A percentile compares a stretch with the other conserved stretches of the same genome.
These are phyloP conservation scores for Stipa capillata DNA, from an alignment of 176 grass and related monocot genomes.

Conservation along the genomic window DNA sequence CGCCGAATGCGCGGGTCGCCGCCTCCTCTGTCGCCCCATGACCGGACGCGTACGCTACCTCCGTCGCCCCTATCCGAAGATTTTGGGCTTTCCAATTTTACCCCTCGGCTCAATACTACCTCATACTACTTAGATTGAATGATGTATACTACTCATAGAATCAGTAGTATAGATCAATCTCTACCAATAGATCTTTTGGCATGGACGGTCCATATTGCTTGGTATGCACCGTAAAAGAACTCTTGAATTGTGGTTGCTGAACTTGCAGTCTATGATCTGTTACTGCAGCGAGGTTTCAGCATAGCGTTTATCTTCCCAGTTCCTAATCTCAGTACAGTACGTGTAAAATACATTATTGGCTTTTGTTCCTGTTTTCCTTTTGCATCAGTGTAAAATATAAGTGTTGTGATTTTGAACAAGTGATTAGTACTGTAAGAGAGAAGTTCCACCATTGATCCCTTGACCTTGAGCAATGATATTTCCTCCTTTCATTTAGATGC, in stretches of 20 bases:
- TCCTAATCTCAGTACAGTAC: not conserved
- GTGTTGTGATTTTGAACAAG: not conserved
- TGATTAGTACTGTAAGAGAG: not conserved
- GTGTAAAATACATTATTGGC: not conserved
- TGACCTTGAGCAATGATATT: not conserved
- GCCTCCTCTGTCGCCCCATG: too few species aligned
- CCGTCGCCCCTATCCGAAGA: too few species aligned
- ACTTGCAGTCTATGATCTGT: not conserved
- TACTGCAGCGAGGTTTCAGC: not conserved
- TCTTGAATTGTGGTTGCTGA: not conserved
- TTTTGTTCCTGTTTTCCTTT: not conserved
- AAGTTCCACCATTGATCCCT: not conserved
- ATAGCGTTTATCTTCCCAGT: not conserved
- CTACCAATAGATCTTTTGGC: too few species aligned
- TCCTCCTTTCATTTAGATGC: not conserved
- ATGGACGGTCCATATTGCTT: too few species aligned
- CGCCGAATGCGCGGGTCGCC: too few species aligned
- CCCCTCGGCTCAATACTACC: too few species aligned
- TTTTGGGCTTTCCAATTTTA: too few species aligned
- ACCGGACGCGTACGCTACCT: too few species aligned
- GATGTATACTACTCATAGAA: too few species aligned
- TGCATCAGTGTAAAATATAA: not conserved
- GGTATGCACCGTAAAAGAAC: too few species aligned
- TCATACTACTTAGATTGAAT: too few species aligned
- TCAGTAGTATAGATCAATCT: too few species aligned